Conservation (phyloP, 371 early-diverging fungal genomes). For the Mortierella sp. region DNA sequence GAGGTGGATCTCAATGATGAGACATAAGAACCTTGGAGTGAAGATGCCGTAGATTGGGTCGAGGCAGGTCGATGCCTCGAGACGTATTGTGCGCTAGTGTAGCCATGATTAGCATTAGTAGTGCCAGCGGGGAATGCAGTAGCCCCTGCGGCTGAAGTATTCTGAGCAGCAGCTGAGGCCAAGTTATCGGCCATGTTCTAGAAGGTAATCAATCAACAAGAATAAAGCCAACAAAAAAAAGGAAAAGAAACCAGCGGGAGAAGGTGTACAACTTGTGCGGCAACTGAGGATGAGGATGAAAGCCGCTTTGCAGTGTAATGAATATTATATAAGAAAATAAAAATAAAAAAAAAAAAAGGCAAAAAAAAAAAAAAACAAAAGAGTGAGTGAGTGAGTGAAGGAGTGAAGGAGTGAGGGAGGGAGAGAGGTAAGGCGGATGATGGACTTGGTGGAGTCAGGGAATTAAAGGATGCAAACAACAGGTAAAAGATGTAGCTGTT, state of each 20-base stretch:
- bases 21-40: conserved; percentile 30
- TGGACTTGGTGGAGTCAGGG: no score
- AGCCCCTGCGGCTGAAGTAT: conserved; percentile 26
- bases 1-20: conserved; percentile 29
- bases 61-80: conserved; percentile 47
- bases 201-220: not conserved
- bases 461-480: no score
- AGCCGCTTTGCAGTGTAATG: not conserved
- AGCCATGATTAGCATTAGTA: conserved; percentile 50
- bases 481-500: no score
- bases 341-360: not conserved
- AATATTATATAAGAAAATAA: not conserved
- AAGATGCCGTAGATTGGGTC: conserved; percentile 20
- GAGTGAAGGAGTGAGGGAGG: no score
- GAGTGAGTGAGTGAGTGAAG: no score
- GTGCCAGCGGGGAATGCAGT: conserved; percentile 17
- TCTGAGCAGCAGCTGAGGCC: conserved; percentile 33
- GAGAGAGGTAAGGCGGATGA: no score
- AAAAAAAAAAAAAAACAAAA: no score
- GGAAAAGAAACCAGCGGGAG: not conserved
- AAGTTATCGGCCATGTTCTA: conserved; percentile 46
- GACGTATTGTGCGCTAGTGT: conserved; percentile 55
- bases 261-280: not conserved
- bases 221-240: not conserved
- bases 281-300: conserved; percentile 4